Percentiles rank a stretch among this genome's conserved stretches.
Conservation (phyloP, 2,329 filamentous ascomycete genomes). For the Fusarium sp. region DNA sequence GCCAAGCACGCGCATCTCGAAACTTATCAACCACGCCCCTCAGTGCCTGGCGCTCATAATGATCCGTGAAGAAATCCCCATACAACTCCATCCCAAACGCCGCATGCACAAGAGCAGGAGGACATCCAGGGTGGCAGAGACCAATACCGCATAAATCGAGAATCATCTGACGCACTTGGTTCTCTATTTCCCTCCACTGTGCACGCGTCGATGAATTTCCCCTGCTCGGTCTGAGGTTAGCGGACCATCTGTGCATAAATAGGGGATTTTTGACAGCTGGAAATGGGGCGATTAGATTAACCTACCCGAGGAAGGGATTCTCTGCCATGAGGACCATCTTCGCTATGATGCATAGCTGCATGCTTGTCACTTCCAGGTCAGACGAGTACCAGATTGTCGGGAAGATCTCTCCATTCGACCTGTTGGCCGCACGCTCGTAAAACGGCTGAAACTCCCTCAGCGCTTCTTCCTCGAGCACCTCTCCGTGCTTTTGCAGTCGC, state of each 20-base stretch:
- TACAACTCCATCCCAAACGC: slow-evolving; percentile 59
- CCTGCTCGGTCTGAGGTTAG: slow-evolving; percentile 37
- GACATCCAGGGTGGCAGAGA: slow-evolving; percentile 55
- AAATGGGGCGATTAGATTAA: background rate
- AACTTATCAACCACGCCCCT: slow-evolving; percentile 60
- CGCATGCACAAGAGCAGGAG: slow-evolving; percentile 56
- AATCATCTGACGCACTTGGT: slow-evolving; percentile 55
- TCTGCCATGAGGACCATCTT: slow-evolving; percentile 58
- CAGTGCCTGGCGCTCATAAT: slow-evolving; percentile 55
- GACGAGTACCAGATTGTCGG: slow-evolving; percentile 58
- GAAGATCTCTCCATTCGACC: slow-evolving; percentile 57
- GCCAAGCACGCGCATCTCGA: slow-evolving; percentile 58
- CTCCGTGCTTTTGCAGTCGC: slow-evolving; percentile 55
- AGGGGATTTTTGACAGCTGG: background rate
- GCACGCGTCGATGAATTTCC: slow-evolving; percentile 47
- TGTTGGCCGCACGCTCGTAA: slow-evolving; percentile 52
- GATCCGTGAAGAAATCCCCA: slow-evolving; percentile 58
- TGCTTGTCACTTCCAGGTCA: slow-evolving; percentile 57
- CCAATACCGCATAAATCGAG: slow-evolving; percentile 58
- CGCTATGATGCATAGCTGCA: slow-evolving; percentile 57
- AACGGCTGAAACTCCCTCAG: slow-evolving; percentile 53
- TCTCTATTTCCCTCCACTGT: slow-evolving; percentile 55
- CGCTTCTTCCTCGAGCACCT: slow-evolving; percentile 53
- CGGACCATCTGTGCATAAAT: background rate
- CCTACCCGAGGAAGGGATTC: slow-evolving; percentile 55